Evolutionary conservation across 2,329 filamentous ascomycete species (phyloP), one percentile per base, ranked within the genome.

Genomic region (Hypoxylon sp.): DNA sequence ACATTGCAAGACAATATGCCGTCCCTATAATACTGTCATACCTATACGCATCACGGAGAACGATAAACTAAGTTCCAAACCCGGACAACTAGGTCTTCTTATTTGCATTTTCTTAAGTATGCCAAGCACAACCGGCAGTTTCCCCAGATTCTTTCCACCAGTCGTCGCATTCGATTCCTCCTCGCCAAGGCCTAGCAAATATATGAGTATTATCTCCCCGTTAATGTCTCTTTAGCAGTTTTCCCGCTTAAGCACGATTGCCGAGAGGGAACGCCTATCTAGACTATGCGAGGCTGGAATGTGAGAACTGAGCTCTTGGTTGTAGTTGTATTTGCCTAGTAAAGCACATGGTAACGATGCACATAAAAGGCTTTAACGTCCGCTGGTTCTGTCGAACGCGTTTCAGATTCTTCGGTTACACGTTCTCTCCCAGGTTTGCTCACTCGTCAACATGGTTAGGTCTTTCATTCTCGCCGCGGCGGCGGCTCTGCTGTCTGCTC

Each of bases 121-220:
- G 70, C 70, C 70, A 72, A 72, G 70, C 54, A 19, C 41, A 48
- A 45, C 45, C 67, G 65, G 67, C 67, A 68, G 53, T 71, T n/a
- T 71, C 67, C 70, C 67, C 69, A 67, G 64, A 67, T 67, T 59
- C 39, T 57, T 16, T 57, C 5, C 11, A 30, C 69, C 69, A 72
- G 65, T 71, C 53, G 60, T 16, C 43, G 16, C 29, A 45, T 34
- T 37, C 32, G 21, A 55, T 50, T 39, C 21, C 21, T 56, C 47
- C 65, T 71, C 65, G 69, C 57, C 70, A 67, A 59, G 56, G 52
- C 63, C 62, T 67, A 55, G 52, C 51, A 46, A 48, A 59, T 61
- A 67, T 53, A 51, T n/a, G 45, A 46, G 59, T 59, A 53, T 61
- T 27, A 66, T 58, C 41, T n/a, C n/a, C n/a, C 34, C 37, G 23